These are phyloP conservation scores for Zygoascus flipseniorum DNA, from an alignment of 805 yeast genomes.

Conservation along the genomic window DNA sequence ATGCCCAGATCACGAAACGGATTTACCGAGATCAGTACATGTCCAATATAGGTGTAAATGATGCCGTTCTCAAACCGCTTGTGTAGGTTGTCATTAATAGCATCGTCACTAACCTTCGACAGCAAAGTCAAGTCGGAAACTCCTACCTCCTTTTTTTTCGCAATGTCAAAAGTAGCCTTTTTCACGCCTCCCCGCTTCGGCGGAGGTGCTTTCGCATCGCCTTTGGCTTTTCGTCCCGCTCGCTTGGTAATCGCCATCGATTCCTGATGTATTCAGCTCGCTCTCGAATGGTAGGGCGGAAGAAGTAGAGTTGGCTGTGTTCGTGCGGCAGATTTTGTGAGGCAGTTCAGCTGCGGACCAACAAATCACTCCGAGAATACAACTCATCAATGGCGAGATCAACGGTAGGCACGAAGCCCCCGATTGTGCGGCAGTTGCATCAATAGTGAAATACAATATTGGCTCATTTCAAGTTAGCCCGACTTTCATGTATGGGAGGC, in stretches of 20 bases:
- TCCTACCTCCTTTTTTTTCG: slow-evolving; percentile 95
- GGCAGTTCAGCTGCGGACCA: no score
- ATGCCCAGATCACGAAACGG: slow-evolving; percentile 96
- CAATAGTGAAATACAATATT: no score
- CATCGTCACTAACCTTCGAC: slow-evolving; percentile 80
- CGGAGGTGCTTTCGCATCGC: slow-evolving; percentile 43
- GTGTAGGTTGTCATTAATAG: slow-evolving; percentile 84
- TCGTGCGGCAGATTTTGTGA: no score
- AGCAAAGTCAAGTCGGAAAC: slow-evolving; percentile 88
- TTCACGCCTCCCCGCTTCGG: slow-evolving; percentile 37
- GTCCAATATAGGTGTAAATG: slow-evolving; percentile 49
- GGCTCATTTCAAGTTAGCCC: no score
- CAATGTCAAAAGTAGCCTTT: slow-evolving; percentile 83
- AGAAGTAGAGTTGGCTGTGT: neutral
- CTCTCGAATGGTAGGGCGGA: neutral
- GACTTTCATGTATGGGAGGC: no score
- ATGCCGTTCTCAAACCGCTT: slow-evolving; percentile 83
- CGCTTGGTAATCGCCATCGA: slow-evolving; percentile 71
- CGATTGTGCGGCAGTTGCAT: no score
- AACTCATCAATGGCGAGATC: no score
- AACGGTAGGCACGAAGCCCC: no score
- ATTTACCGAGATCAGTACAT: slow-evolving; percentile 76
- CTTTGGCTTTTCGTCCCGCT: slow-evolving; percentile 49
- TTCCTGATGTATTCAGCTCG: no score
- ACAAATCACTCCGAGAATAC: no score